Evolutionary conservation across 495 filamentous ascomycete genomes (phyloP).

Genomic region (Annulohypoxylon maeteangense): DNA sequence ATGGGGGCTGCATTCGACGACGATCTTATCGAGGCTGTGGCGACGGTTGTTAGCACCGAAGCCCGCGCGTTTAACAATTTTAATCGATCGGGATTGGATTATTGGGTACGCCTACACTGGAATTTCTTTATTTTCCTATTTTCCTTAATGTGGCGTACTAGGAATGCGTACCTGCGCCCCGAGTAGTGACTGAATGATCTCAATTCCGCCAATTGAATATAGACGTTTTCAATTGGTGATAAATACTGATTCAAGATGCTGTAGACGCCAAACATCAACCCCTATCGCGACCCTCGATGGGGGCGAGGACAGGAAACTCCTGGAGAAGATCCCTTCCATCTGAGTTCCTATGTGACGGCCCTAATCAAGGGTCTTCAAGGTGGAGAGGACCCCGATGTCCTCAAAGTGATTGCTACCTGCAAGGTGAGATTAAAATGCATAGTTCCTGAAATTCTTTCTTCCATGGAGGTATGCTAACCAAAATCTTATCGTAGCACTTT

Average conservation of each 20-base stretch:
- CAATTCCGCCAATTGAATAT: background rate
- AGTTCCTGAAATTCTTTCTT: background rate
- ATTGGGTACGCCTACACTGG: slow-evolving; percentile 50
- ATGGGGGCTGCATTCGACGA: slow-evolving; percentile 69
- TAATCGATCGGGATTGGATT: slow-evolving; percentile 64
- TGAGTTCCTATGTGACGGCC: slow-evolving; percentile 64
- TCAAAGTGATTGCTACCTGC: slow-evolving; percentile 66
- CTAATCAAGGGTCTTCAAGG: slow-evolving; percentile 69
- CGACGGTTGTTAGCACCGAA: slow-evolving; percentile 65
- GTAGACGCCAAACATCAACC: slow-evolving; percentile 69
- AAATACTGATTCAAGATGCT: background rate
- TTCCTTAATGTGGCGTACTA: too few relatives aligned
- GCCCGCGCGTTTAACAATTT: slow-evolving; percentile 71
- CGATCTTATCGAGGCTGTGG: slow-evolving; percentile 66
- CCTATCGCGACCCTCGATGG: slow-evolving; percentile 69
- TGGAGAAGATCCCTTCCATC: slow-evolving; percentile 67
- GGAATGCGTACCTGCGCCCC: too few relatives aligned
- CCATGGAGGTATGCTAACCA: background rate
- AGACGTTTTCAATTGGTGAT: background rate
- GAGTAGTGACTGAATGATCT: too few relatives aligned
- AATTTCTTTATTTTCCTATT: background rate
- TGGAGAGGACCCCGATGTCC: slow-evolving; percentile 49
- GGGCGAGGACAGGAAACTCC: slow-evolving; percentile 70
- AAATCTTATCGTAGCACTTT: slow-evolving; percentile 56
- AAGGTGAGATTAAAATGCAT: slow-evolving; percentile 40